Evolutionary conservation across 306 rosid species (phyloP).

Genomic region (Quercus suber): DNA sequence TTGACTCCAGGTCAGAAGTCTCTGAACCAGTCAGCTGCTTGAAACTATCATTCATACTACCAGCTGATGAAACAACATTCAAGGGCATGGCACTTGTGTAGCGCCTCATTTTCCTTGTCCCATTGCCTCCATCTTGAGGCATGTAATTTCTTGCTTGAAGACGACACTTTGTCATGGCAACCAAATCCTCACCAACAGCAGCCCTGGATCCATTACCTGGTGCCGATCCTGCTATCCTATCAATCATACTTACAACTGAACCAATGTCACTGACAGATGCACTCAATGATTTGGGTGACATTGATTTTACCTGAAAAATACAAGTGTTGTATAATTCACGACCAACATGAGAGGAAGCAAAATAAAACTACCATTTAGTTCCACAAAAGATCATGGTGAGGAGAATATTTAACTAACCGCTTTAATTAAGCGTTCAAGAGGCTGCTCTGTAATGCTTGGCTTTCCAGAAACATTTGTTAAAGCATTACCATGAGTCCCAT

Average conservation of each 20-base stretch:
- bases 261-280: conserved; percentile 81
- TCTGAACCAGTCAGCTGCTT: conserved; percentile 53
- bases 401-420: conserved; percentile 53
- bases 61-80: conserved; percentile 64
- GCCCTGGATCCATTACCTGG: conserved; percentile 97
- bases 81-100: conserved; percentile 71
- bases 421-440: conserved; percentile 78
- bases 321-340: background rate
- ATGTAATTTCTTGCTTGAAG: conserved; percentile 66
- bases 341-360: background rate
- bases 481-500: conserved; percentile 51
- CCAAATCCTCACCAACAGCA: conserved; percentile 96
- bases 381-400: conserved; percentile 1
- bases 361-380: background rate
- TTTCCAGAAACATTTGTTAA: conserved; percentile 57
- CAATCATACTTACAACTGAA: conserved; percentile 86
- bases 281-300: conserved; percentile 60
- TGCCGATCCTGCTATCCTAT: conserved; percentile 92
- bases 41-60: conserved; percentile 60
- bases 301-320: conserved; percentile 71
- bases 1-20: conserved; percentile 67
- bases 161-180: conserved; percentile 88
- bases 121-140: conserved; percentile 72
- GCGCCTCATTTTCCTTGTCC: conserved; percentile 82
- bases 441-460: conserved; percentile 69